Base-by-base conservation (phyloP, 176 grass and related monocot species). In the Carex scoparia region DNA sequence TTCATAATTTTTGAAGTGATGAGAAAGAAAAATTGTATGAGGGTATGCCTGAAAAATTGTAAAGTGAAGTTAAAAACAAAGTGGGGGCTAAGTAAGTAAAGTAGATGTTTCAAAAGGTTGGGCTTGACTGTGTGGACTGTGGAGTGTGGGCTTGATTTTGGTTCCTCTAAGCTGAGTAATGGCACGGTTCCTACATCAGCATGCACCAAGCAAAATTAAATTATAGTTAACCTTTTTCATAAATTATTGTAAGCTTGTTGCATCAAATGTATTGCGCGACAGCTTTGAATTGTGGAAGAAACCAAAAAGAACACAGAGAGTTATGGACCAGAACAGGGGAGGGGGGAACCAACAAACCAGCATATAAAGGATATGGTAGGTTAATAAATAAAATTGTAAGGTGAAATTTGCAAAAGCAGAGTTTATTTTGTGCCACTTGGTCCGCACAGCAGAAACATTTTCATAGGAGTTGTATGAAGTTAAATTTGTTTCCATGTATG, bases 81-180 rank as follows among this genome's bases (percentile, higher is more conserved):
- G 63, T 77, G 59, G 54, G 15, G 81, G 16, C 79, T 79, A 23
- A n/a, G 23, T 79, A 23, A n/a, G 23, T 69, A 80, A 78, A 79
- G 86, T 79, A 35, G 40, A 33, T 65, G 69, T 68, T 18, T 51
- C 56, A 71, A 94, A 91, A 92, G 88, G 61, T 44, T 81, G 69
- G 69, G 85, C 90, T 89, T 91, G 90, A 94, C 88, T 80, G 86
- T 69, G 79, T 71, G 72, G 68, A 59, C 82, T 84, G 84, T 71
- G 72, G 68, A 59, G 85, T 84, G 84, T 71, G 28, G 48, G 51
- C 74, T 79, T 58, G 31, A 57, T 56, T 32, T 57, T 58, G 13
- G 49, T 57, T 57, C 51, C 19, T 57, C 51, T 27, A 78, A 27
- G 51, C 51, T 28, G 74, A 79, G 74, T 78, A 57, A 33, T 77